A percentile compares a stretch with the other conserved stretches of the same genome.
These are phyloP conservation scores for Exophiala mesophila DNA, from an alignment of 2,329 filamentous ascomycete genomes.

Conservation along the genomic window DNA sequence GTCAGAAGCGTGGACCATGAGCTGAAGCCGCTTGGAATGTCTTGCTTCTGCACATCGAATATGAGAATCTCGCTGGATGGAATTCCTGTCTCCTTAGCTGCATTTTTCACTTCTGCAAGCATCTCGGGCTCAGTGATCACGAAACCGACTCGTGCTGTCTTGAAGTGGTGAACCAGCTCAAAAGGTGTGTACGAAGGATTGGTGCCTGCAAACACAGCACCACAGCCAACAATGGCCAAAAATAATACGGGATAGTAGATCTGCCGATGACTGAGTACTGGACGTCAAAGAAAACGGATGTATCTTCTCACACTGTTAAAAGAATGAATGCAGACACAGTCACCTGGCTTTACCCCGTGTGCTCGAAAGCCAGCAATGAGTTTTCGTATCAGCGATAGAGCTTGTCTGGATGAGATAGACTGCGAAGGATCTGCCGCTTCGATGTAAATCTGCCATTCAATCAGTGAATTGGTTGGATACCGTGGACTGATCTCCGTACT, in stretches of 20 bases:
- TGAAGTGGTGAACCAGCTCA: constrained; percentile 46
- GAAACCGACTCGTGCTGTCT: constrained; percentile 39
- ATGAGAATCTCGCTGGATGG: constrained; percentile 6
- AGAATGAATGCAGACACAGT: constrained; percentile 52
- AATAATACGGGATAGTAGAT: constrained; percentile 37
- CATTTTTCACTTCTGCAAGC: constrained; percentile 2
- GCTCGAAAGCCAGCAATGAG: constrained; percentile 47
- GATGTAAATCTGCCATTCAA: constrained; percentile 41
- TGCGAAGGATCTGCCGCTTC: constrained; percentile 40
- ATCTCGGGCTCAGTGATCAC: constrained; percentile 40
- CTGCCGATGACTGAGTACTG: constrained; percentile 6
- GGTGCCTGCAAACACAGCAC: constrained; percentile 47
- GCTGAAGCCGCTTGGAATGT: constrained; percentile 35
- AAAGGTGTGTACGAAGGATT: constrained; percentile 45
- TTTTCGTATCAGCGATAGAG: constrained; percentile 38
- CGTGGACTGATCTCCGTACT: constrained; percentile 29
- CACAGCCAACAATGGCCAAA: constrained; percentile 42
- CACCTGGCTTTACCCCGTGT: constrained; percentile 36
- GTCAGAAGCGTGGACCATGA: constrained; percentile 45
- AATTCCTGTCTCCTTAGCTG: constrained; percentile 5
- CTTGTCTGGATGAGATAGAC: constrained; percentile 12
- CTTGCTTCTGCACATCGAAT: constrained; percentile 34
- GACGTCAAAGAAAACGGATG: constrained; percentile 4
- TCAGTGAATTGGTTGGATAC: not conserved
- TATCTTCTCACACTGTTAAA: constrained; percentile 48